These are phyloP conservation scores for Corchorus olitorius DNA, from an alignment of 345 rosid genomes.

Conservation along the genomic window DNA sequence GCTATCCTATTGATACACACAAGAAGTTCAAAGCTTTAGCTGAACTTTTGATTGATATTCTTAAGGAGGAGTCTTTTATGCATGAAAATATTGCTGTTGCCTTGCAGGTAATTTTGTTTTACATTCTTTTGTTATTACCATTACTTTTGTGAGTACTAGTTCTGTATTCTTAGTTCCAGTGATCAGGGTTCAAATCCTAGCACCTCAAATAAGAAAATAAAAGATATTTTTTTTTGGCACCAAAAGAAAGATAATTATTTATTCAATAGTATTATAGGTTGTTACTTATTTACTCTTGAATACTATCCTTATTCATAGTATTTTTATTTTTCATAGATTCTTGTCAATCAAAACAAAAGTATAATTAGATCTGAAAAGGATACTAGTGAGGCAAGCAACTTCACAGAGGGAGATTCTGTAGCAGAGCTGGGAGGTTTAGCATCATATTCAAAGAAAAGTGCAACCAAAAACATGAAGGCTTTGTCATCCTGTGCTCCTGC, in stretches of 20 bases:
- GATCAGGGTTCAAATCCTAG: too few species aligned
- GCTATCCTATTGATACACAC: constrained; percentile 64
- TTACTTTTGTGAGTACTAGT: not conserved
- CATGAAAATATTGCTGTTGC: constrained; percentile 67
- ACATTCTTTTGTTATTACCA: not conserved
- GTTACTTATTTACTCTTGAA: not conserved
- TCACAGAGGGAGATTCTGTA: constrained; percentile 32
- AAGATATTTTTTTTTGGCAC: too few species aligned
- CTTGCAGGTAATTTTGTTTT: constrained; percentile 55
- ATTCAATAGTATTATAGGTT: not conserved
- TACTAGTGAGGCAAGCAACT: constrained; percentile 30
- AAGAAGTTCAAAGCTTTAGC: constrained; percentile 58
- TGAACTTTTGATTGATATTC: constrained; percentile 53
- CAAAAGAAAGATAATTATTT: not conserved
- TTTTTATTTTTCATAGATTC: constrained; percentile 41
- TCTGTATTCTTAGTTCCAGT: too few species aligned
- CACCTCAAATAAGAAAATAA: too few species aligned
- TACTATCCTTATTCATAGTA: not conserved
- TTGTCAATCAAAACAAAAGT: constrained; percentile 77
- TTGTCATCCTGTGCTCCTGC: constrained; percentile 62
- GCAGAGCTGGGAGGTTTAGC: constrained; percentile 35
- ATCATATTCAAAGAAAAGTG: constrained; percentile 66
- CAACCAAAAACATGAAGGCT: constrained; percentile 66
- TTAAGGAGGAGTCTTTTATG: constrained; percentile 66
- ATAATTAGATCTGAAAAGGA: constrained; percentile 35